Conservation (phyloP, 164 flowering plant genomes). For the Nymphaea colorata region DNA sequence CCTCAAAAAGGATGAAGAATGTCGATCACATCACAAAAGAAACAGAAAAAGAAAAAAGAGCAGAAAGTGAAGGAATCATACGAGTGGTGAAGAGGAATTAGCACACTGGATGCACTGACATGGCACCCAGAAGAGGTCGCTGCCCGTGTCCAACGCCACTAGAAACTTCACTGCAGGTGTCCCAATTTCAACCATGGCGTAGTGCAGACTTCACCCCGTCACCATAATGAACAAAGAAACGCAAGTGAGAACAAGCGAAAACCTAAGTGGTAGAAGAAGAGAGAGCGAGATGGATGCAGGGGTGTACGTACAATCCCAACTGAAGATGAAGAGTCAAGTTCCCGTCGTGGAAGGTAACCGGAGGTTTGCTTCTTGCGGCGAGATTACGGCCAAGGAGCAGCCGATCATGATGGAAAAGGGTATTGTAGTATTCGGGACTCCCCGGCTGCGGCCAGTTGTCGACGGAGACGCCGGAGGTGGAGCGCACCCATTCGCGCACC, state of each 20-base stretch:
- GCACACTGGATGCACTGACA: constrained; percentile 61
- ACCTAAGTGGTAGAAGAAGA: not conserved
- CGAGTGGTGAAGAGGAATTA: constrained; percentile 19
- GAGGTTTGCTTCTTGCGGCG: constrained; percentile 9
- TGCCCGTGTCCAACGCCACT: constrained; percentile 96
- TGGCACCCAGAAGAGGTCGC: constrained; percentile 85
- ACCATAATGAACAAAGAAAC: not conserved
- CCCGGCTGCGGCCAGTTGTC: constrained; percentile 37
- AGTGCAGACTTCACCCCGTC: constrained; percentile 72
- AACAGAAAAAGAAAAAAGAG: not conserved
- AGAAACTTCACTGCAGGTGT: constrained; percentile 56
- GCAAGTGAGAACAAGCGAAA: not conserved
- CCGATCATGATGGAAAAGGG: constrained; percentile 42
- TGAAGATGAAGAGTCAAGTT: constrained; percentile 33
- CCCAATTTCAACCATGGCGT: constrained; percentile 63
- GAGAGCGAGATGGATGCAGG: not conserved
- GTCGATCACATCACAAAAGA: not conserved
- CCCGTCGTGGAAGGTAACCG: constrained; percentile 37
- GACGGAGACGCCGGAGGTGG: constrained; percentile 10
- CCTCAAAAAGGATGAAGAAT: not conserved
- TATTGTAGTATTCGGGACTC: constrained; percentile 44
- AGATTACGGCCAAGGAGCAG: constrained; percentile 45
- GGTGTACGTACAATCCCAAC: constrained; percentile 46
- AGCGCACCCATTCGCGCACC: constrained; percentile 37
- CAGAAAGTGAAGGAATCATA: constrained; percentile 11